phyloP scores from a whole-genome alignment of 331 rosid genomes.

The Phaseolus coccineus region DNA sequence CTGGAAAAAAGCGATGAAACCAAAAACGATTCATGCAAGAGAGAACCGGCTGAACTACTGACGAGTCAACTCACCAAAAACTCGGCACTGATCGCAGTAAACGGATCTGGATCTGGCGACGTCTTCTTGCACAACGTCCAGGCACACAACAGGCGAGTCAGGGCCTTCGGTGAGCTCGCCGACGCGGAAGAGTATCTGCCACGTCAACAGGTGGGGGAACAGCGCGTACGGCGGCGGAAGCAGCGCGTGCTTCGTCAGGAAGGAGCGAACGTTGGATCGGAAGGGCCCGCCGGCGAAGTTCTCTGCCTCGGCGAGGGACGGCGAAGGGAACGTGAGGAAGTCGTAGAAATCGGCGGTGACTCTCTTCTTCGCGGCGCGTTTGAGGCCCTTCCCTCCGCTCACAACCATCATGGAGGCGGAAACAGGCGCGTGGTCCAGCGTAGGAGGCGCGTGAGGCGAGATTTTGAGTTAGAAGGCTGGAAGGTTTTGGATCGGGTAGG shows the following conservation, averaged over 20 bases:
- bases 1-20: constrained; percentile 49
- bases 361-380: constrained; percentile 85
- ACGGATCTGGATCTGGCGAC: constrained; percentile 90
- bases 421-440: constrained; percentile 55
- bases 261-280: constrained; percentile 64
- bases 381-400: constrained; percentile 73
- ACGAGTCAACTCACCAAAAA: constrained; percentile 89
- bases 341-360: constrained; percentile 86
- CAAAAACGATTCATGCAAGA: constrained; percentile 42
- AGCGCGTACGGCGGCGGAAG: constrained; percentile 85
- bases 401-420: constrained; percentile 65
- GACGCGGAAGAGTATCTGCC: constrained; percentile 85
- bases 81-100: constrained; percentile 97
- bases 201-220: constrained; percentile 83
- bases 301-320: constrained; percentile 41
- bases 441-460: constrained; percentile 46
- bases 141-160: constrained; percentile 69
- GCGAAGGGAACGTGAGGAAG: constrained; percentile 68
- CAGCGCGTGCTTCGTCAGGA: constrained; percentile 77
- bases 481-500: constrained; percentile 28
- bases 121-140: constrained; percentile 92
- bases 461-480: background rate
- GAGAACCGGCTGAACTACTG: constrained; percentile 38
- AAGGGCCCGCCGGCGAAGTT: constrained; percentile 62
- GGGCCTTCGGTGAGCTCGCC: constrained; percentile 60